Percentiles rank a stretch among this genome's conserved stretches.
Conservation (phyloP, 306 rosid genomes). For the Alnus rubra region DNA sequence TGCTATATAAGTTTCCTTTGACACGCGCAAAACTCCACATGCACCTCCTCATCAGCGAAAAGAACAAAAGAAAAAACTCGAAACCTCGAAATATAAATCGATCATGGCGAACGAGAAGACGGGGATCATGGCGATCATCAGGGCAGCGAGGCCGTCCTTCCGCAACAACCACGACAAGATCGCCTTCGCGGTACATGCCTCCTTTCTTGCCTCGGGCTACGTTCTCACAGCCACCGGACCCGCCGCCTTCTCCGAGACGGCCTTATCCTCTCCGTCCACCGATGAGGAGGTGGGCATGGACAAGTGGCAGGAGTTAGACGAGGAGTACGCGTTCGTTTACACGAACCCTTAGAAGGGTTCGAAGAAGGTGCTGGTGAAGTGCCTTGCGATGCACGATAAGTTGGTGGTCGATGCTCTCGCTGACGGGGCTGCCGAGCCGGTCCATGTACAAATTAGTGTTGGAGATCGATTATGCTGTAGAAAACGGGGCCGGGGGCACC, state of each 20-base stretch:
- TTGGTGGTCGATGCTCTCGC: constrained; percentile 64
- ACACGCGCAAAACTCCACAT: no score
- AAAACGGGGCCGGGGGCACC: constrained; percentile 36
- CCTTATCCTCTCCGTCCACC: constrained; percentile 48
- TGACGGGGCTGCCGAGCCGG: constrained; percentile 52
- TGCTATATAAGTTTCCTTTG: not conserved
- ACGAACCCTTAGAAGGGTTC: constrained; percentile 53
- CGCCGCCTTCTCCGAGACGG: constrained; percentile 53
- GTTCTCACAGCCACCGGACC: constrained; percentile 69
- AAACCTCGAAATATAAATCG: no score
- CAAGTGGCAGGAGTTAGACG: constrained; percentile 76
- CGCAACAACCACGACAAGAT: constrained; percentile 70
- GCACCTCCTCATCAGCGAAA: no score
- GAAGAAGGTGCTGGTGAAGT: constrained; percentile 77
- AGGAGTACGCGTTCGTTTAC: constrained; percentile 83
- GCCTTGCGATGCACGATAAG: constrained; percentile 67
- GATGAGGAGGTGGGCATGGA: constrained; percentile 90
- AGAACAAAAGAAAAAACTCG: no score
- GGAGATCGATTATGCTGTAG: constrained; percentile 58
- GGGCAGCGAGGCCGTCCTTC: constrained; percentile 80
- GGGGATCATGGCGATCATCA: constrained; percentile 69
- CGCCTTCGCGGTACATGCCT: constrained; percentile 76
- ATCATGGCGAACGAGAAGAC: constrained; percentile 62
- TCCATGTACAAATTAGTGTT: constrained; percentile 70
- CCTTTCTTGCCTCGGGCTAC: constrained; percentile 69